Conservation (phyloP, 179 eudicot species). For the Carnegiea gigantea region DNA sequence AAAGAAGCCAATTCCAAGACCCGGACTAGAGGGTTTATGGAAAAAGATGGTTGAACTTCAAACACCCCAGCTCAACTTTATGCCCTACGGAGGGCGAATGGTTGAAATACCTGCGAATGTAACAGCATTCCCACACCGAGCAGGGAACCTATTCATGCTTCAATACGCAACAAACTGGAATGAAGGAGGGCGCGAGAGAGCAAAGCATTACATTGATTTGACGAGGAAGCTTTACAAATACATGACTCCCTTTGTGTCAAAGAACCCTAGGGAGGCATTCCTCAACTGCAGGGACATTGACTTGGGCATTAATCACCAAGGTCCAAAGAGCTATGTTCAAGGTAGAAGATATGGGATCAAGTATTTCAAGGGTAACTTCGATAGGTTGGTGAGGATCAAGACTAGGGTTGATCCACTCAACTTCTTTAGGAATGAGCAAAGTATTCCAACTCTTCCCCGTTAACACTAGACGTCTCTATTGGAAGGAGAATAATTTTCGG, state of each 20-base stretch:
- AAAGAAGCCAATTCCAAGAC: slow-evolving; percentile 29
- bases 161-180: slow-evolving; percentile 32
- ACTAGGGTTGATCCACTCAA: slow-evolving; percentile 35
- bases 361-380: slow-evolving; percentile 33
- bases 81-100: slow-evolving; percentile 48
- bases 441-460: slow-evolving; percentile 30
- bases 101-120: slow-evolving; percentile 26
- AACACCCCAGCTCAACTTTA: slow-evolving; percentile 22
- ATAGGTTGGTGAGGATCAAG: slow-evolving; percentile 32
- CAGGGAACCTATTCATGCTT: slow-evolving; percentile 38
- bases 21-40: slow-evolving; percentile 33
- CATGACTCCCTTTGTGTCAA: slow-evolving; percentile 43
- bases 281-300: slow-evolving; percentile 40
- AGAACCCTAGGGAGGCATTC: slow-evolving; percentile 36
- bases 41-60: slow-evolving; percentile 30
- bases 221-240: slow-evolving; percentile 20
- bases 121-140: slow-evolving; percentile 38
- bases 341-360: slow-evolving; percentile 29
- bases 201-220: slow-evolving; percentile 21
- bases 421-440: slow-evolving; percentile 39
- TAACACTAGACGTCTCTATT: not conserved
- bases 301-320: slow-evolving; percentile 35
- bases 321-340: slow-evolving; percentile 20
- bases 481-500: not conserved
- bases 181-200: slow-evolving; percentile 12